Evolutionary conservation across 495 filamentous ascomycete genomes (phyloP).

Genomic region (Opeltia flavorubescens): DNA sequence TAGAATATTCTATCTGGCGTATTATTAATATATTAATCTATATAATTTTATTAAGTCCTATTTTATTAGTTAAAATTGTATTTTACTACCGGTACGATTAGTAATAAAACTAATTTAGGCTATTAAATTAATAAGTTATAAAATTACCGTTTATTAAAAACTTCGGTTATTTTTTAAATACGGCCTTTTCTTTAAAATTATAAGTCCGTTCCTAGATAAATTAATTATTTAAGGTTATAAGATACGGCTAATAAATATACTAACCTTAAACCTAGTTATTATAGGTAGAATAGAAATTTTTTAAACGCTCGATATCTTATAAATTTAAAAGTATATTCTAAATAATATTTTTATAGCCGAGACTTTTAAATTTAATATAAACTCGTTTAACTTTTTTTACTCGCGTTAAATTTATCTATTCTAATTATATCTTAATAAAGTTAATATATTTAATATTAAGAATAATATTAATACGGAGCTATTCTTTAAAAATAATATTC

Average conservation of each 20-base stretch:
- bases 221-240: conserved; percentile 39
- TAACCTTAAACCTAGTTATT: conserved; percentile 65
- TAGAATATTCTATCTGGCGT: too few relatives aligned
- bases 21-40: too few relatives aligned
- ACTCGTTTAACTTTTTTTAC: conserved; percentile 57
- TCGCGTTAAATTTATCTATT: conserved; percentile 48
- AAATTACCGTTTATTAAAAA: conserved; percentile 63
- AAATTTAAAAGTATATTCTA: conserved; percentile 75
- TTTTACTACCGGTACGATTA: conserved; percentile 71
- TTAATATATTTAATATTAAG: conserved; percentile 58
- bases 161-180: conserved; percentile 57
- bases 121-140: conserved; percentile 90
- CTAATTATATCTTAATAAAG: conserved; percentile 29
- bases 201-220: conserved; percentile 45
- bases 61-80: conserved; percentile 94
- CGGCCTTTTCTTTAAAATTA: conserved; percentile 50
- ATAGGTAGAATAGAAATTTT: conserved; percentile 72
- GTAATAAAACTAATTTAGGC: conserved; percentile 93
- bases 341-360: conserved; percentile 80
- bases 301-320: conserved; percentile 53
- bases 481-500: conserved; percentile 75
- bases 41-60: conserved; percentile 97
- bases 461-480: conserved; percentile 72
- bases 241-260: conserved; percentile 48
- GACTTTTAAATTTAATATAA: conserved; percentile 83